Conservation (phyloP, 2,329 filamentous ascomycete genomes). For the Aspergillus ruber region DNA sequence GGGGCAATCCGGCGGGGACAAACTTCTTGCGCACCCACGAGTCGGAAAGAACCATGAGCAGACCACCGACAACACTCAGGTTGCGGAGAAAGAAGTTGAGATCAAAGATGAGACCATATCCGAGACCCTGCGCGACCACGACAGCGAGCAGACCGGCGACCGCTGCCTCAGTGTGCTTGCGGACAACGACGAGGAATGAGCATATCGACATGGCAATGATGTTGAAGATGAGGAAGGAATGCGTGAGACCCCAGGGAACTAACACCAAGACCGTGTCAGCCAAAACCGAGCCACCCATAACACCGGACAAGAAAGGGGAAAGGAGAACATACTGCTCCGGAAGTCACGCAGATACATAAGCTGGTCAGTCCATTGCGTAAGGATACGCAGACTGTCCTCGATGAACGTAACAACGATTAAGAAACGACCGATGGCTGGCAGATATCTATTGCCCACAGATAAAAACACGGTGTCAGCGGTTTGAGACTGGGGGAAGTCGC, state of each 20-base stretch:
- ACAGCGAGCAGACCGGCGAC: conserved; percentile 85
- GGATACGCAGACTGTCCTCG: conserved; percentile 89
- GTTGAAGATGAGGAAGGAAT: conserved; percentile 87
- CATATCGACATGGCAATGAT: conserved; percentile 79
- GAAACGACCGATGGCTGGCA: conserved; percentile 93
- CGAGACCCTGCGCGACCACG: conserved; percentile 86
- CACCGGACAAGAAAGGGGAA: background rate
- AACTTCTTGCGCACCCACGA: conserved; percentile 97
- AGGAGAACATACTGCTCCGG: conserved; percentile 67
- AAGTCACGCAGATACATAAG: conserved; percentile 88
- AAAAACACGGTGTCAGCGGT: conserved; percentile 25
- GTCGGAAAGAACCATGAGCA: conserved; percentile 96
- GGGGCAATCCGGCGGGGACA: conserved; percentile 86
- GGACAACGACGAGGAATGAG: conserved; percentile 79
- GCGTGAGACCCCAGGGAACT: conserved; percentile 86
- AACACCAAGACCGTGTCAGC: conserved; percentile 3
- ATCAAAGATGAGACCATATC: conserved; percentile 97
- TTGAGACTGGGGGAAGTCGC: background rate
- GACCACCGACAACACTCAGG: conserved; percentile 89
- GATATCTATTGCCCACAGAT: conserved; percentile 56
- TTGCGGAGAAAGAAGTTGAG: conserved; percentile 99
- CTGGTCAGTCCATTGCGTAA: conserved; percentile 97
- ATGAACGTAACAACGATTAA: conserved; percentile 97
- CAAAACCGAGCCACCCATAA: background rate
- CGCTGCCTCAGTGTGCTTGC: conserved; percentile 89